Evolutionary conservation across 345 rosid species (phyloP), one percentile per base, ranked within the genome.

Genomic region (Aquilaria yunnanensis): DNA sequence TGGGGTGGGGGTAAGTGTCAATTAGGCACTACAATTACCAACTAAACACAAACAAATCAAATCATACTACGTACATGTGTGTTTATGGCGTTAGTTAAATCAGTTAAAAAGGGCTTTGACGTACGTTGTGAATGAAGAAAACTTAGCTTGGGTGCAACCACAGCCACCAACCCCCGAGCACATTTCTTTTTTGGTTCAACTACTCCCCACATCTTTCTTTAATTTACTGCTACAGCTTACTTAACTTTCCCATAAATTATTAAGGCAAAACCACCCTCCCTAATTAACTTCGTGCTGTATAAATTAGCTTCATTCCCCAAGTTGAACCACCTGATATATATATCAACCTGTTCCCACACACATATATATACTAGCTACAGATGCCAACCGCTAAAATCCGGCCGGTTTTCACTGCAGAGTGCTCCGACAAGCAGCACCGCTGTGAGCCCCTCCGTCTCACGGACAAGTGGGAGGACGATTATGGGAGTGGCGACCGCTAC

Each of bases 341-440:
- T 10, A 2, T 11, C 4, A 34, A 2, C 23, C 45, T 11, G 12
- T 33, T 41, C 14, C 37, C 23, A 14, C 65, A n/a, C n/a, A 3
- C 8, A 23, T 55, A 23, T 23, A 23, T 45, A 12, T 9, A 23
- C 23, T 10, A 16, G 32, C 34, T n/a, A 14, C 14, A 64, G 53
- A 64, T 62, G 78, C 51, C 67, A 45, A 66, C 23, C 46, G 47
- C 75, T 54, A 60, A 75, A 68, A 14, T 75, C 47, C 45, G 57
- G 30, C 62, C 78, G 2, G 34, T 50, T 47, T 46, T 56, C 9
- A 30, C 57, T 45, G 52, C 54, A 9, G 58, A 51, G 14, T 73
- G 54, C 41, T 53, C 71, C 11, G 61, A 55, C 5, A 65, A 23
- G 23, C 23, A 50, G 65, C 32, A 51, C 34, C 58, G 46, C 1